These are phyloP conservation scores for Trichosporon faecale DNA, from an alignment of 1,284 basidiomycete genomes.

Conservation along the genomic window DNA sequence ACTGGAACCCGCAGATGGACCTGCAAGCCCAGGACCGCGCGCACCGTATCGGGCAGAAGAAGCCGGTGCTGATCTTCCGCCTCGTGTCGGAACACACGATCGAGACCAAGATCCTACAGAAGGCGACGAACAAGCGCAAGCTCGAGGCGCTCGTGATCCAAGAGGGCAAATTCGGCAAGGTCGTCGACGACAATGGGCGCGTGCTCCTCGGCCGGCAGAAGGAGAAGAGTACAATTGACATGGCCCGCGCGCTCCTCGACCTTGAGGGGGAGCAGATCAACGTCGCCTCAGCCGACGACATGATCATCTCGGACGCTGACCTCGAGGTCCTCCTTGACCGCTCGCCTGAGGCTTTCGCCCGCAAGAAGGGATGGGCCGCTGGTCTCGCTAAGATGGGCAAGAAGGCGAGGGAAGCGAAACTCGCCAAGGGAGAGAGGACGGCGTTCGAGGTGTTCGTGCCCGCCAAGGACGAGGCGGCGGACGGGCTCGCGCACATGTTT, in stretches of 20 bases:
- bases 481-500: constrained; percentile 66
- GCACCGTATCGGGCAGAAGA: constrained; percentile 91
- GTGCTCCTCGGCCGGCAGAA: constrained; percentile 50
- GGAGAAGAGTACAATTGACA: constrained; percentile 67
- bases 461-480: constrained; percentile 65
- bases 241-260: constrained; percentile 73
- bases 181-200: constrained; percentile 57
- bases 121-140: constrained; percentile 80
- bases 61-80: constrained; percentile 81
- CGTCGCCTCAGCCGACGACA: constrained; percentile 72
- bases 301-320: constrained; percentile 76
- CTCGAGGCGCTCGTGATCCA: constrained; percentile 92
- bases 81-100: constrained; percentile 82
- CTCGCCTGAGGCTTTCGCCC: constrained; percentile 70
- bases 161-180: constrained; percentile 74
- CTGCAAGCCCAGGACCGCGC: constrained; percentile 93
- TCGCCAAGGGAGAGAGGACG: constrained; percentile 53
- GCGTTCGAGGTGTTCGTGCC: constrained; percentile 80
- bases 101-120: constrained; percentile 86
- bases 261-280: constrained; percentile 86
- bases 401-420: constrained; percentile 43
- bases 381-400: constrained; percentile 41
- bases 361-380: constrained; percentile 71
- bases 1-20: constrained; percentile 96
- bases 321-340: constrained; percentile 78